These are phyloP conservation scores for Thielaviopsis punctulata DNA, from an alignment of 2,329 filamentous ascomycete genomes.

Conservation along the genomic window DNA sequence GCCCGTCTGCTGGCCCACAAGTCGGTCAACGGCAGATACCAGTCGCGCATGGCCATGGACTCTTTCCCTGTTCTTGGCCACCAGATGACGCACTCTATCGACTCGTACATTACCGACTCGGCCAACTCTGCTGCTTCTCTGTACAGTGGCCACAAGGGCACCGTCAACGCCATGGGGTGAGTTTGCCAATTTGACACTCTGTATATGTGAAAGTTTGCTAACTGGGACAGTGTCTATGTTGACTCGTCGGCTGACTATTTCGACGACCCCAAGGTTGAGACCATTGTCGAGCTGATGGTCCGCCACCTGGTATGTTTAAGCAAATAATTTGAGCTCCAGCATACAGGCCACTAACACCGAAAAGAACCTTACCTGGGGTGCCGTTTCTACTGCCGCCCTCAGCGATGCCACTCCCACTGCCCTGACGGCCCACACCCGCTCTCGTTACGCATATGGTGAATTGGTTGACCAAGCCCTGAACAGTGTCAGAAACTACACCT, in stretches of 20 bases:
- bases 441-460: slow-evolving; percentile 49
- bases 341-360: neutral
- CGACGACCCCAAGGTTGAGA: slow-evolving; percentile 77
- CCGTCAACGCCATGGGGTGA: slow-evolving; percentile 61
- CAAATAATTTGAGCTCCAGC: slow-evolving; percentile 22
- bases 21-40: slow-evolving; percentile 70
- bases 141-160: slow-evolving; percentile 71
- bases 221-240: slow-evolving; percentile 40
- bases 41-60: slow-evolving; percentile 59
- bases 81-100: slow-evolving; percentile 77
- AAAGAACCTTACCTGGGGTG: slow-evolving; percentile 38
- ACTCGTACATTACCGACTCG: slow-evolving; percentile 72
- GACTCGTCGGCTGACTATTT: slow-evolving; percentile 58
- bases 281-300: slow-evolving; percentile 60
- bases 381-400: slow-evolving; percentile 65
- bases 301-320: slow-evolving; percentile 47
- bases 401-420: slow-evolving; percentile 72
- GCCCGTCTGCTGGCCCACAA: slow-evolving; percentile 69
- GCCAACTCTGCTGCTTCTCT: slow-evolving; percentile 72
- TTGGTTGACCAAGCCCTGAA: slow-evolving; percentile 63
- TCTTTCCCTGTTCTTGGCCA: slow-evolving; percentile 74
- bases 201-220: neutral
- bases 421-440: slow-evolving; percentile 53
- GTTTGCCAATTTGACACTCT: slow-evolving; percentile 3
- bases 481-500: slow-evolving; percentile 63